Conservation (phyloP, 1,284 basidiomycete genomes). For the Chondrostereum purpureum region DNA sequence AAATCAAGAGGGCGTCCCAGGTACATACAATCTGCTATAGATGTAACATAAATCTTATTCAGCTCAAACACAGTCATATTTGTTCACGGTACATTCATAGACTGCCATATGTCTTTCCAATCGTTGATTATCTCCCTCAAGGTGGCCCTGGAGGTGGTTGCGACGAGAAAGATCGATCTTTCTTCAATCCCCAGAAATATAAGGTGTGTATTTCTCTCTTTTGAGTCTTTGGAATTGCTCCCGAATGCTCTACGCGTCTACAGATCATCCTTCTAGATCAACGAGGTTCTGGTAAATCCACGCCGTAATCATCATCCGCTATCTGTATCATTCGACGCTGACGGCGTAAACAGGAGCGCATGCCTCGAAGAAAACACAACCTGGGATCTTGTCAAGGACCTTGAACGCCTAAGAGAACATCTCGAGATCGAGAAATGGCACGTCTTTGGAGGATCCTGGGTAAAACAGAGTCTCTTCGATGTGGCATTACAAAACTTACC, state of each 20-base stretch:
- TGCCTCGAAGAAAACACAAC: slow-evolving; percentile 86
- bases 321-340: neutral
- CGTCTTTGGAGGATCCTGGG: slow-evolving; percentile 91
- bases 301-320: slow-evolving; percentile 45
- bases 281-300: slow-evolving; percentile 81
- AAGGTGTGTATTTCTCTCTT: slow-evolving; percentile 40
- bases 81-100: slow-evolving; percentile 61
- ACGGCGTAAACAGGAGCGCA: slow-evolving; percentile 46
- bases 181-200: slow-evolving; percentile 82
- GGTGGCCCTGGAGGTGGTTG: slow-evolving; percentile 74
- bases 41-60: slow-evolving; percentile 4
- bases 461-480: too few species aligned
- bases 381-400: slow-evolving; percentile 90
- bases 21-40: slow-evolving; percentile 42
- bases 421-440: slow-evolving; percentile 82
- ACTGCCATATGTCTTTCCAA: slow-evolving; percentile 1
- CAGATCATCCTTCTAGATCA: slow-evolving; percentile 81
- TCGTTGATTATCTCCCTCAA: slow-evolving; percentile 17
- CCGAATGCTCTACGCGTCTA: neutral
- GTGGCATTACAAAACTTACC: too few species aligned
- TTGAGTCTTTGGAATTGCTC: slow-evolving; percentile 6
- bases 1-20: slow-evolving; percentile 69
- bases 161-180: slow-evolving; percentile 60
- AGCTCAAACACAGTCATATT: slow-evolving; percentile 57
- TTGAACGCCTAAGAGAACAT: slow-evolving; percentile 75